Conservation (phyloP, 306 rosid genomes). For the Erythrophleum fordii region DNA sequence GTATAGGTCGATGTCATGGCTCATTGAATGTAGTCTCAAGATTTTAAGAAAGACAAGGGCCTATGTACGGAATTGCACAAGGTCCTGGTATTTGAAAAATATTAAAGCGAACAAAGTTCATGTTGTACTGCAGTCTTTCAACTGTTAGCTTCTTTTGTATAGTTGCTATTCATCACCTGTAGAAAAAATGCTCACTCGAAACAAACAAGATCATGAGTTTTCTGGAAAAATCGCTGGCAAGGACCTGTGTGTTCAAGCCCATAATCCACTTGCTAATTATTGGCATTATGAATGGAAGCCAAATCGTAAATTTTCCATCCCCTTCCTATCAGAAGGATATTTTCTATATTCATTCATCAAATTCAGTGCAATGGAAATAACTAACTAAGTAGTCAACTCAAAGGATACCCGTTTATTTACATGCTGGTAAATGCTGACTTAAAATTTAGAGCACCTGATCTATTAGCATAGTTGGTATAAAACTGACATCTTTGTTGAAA, state of each 20-base stretch:
- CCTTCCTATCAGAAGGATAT: background rate
- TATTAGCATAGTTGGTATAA: background rate
- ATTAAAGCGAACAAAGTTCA: background rate
- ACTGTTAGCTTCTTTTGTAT: too few species aligned
- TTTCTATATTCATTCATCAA: background rate
- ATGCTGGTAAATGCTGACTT: background rate
- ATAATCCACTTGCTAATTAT: background rate
- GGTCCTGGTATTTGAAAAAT: constrained; percentile 35
- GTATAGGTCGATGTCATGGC: background rate
- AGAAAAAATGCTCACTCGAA: background rate
- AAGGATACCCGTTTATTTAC: background rate
- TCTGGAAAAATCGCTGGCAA: background rate
- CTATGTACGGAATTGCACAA: background rate
- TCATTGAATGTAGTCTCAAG: constrained; percentile 1
- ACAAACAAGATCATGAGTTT: background rate
- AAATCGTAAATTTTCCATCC: background rate
- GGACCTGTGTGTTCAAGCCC: background rate
- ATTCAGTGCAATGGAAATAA: background rate
- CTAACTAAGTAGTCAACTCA: background rate
- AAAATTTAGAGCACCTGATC: background rate
- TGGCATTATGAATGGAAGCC: background rate
- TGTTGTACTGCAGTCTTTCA: background rate
- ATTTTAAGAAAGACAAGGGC: background rate
- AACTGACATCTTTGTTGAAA: background rate
- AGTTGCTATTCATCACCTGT: background rate